These are phyloP conservation scores for Hermanozyma aechmeae DNA, from an alignment of 805 yeast genomes.

Conservation along the genomic window DNA sequence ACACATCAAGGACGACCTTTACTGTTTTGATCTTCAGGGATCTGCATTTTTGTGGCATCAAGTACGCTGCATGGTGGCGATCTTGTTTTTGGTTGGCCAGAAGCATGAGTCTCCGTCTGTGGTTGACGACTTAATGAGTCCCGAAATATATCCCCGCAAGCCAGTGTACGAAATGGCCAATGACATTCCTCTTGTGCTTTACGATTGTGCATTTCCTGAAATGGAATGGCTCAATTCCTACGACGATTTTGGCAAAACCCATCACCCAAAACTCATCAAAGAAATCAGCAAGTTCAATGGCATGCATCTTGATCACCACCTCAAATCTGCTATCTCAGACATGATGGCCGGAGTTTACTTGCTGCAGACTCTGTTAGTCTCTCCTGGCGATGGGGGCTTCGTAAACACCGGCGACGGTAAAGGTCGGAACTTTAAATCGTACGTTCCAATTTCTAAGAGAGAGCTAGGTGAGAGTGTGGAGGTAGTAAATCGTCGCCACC, in stretches of 20 bases:
- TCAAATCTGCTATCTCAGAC: constrained; percentile 45
- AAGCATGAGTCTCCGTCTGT: constrained; percentile 52
- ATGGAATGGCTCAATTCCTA: constrained; percentile 54
- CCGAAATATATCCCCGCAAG: constrained; percentile 46
- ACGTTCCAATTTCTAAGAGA: constrained; percentile 50
- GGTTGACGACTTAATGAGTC: constrained; percentile 50
- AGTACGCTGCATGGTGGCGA: constrained; percentile 90
- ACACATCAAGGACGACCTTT: constrained; percentile 34
- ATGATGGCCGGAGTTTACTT: constrained; percentile 33
- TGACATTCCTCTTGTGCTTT: constrained; percentile 78
- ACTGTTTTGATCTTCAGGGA: constrained; percentile 71
- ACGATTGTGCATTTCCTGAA: constrained; percentile 69
- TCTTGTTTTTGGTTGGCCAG: constrained; percentile 75
- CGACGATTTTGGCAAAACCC: constrained; percentile 15
- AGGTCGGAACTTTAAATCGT: constrained; percentile 49
- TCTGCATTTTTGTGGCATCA: constrained; percentile 96
- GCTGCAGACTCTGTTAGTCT: neutral
- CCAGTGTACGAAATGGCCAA: constrained; percentile 86
- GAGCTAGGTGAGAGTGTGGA: constrained; percentile 58
- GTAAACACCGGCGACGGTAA: constrained; percentile 72
- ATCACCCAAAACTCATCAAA: constrained; percentile 24
- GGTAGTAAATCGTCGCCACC: constrained; percentile 56
- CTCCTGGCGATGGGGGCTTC: neutral
- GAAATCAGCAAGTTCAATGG: constrained; percentile 39
- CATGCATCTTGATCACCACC: constrained; percentile 43